Evolutionary conservation across 2,329 filamentous ascomycete species (phyloP).

Genomic region (Apiospora marii): DNA sequence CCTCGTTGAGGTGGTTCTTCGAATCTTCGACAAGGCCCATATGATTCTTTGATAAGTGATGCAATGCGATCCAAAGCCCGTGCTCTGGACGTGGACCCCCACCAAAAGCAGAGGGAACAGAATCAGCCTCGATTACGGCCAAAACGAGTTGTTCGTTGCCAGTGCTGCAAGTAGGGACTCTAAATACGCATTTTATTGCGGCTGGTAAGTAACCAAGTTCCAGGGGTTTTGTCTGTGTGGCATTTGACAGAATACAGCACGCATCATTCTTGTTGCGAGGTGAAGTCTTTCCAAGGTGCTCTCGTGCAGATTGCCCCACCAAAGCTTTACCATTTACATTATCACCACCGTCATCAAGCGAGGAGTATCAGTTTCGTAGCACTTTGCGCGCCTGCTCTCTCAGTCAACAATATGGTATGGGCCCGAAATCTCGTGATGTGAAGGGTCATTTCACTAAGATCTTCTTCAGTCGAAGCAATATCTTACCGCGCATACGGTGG

Average conservation of each 20-base stretch:
- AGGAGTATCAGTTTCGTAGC: not conserved
- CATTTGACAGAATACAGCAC: not conserved
- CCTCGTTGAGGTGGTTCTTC: not conserved
- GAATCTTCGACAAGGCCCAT: not conserved
- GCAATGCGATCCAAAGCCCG: constrained; percentile 25
- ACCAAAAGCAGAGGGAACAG: not conserved
- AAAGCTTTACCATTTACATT: constrained; percentile 36
- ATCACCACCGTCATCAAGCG: constrained; percentile 17
- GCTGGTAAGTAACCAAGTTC: not conserved
- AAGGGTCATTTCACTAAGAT: not conserved
- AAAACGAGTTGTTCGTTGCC: not conserved
- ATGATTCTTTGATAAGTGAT: not conserved
- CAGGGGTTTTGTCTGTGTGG: not conserved
- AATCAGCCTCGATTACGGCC: not conserved
- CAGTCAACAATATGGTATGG: not conserved
- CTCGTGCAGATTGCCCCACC: constrained; percentile 34
- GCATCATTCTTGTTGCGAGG: not conserved
- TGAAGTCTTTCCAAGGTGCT: not conserved
- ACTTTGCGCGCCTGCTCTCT: not conserved
- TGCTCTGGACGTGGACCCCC: not conserved
- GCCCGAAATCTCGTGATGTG: not conserved
- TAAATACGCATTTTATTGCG: not conserved
- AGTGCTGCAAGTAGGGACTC: not conserved
- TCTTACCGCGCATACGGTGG: constrained; percentile 88
- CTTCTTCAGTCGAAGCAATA: constrained; percentile 95